Evolutionary conservation across 176 grass and related monocot species (phyloP).

Genomic region (Lolium perenne): DNA sequence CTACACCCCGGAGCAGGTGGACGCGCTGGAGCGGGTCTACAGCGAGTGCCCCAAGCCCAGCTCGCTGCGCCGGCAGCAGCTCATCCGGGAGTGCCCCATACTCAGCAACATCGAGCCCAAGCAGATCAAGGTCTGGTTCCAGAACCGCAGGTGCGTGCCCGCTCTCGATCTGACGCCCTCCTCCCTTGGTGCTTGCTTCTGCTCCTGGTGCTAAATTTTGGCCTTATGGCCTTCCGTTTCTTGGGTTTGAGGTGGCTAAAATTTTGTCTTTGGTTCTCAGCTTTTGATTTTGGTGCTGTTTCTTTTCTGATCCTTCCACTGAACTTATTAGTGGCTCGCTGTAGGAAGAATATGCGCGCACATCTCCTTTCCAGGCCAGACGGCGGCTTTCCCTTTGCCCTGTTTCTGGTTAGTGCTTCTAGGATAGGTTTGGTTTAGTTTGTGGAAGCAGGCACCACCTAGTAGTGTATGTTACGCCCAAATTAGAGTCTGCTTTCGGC

Average conservation of each 20-base stretch:
- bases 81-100: conserved; percentile 85
- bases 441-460: conserved; percentile 12
- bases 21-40: conserved; percentile 93
- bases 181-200: not conserved
- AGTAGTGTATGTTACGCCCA: not conserved
- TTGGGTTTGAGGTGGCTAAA: not conserved
- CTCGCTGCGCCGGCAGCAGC: conserved; percentile 83
- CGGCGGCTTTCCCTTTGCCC: not conserved
- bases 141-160: conserved; percentile 87
- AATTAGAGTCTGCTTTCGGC: conserved; percentile 5
- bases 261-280: not conserved
- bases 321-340: not conserved
- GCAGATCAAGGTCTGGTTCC: conserved; percentile 99
- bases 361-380: conserved; percentile 7
- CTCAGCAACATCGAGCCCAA: conserved; percentile 92
- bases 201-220: not conserved
- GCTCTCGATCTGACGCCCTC: not conserved
- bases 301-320: conserved; percentile 35
- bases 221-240: not conserved
- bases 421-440: conserved; percentile 2
- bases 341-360: conserved; percentile 8
- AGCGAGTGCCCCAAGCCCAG: conserved; percentile 97
- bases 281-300: conserved; percentile 1
- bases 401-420: conserved; percentile 8
- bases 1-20: conserved; percentile 98